Evolutionary conservation across 2,329 filamentous ascomycete species (phyloP).

Genomic region (Cadophora luteo-olivacea): DNA sequence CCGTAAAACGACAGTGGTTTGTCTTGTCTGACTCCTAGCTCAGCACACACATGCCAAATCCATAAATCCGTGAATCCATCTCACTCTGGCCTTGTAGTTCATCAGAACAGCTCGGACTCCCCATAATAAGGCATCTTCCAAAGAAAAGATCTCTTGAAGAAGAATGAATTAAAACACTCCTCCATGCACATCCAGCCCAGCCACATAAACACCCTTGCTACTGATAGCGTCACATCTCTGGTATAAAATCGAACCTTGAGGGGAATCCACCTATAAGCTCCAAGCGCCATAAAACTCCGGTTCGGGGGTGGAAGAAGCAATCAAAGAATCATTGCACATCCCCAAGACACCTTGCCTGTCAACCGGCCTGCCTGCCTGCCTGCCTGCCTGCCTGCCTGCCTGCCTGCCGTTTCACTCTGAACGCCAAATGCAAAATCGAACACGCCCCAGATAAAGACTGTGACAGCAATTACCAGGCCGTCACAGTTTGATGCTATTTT

Average conservation of each 20-base stretch:
- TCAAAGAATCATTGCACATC: neutral
- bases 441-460: neutral
- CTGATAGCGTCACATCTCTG: constrained; percentile 14
- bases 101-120: neutral
- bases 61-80: neutral
- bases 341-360: constrained; percentile 8
- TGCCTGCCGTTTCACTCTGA: constrained; percentile 16
- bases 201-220: constrained; percentile 5
- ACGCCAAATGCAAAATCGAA: constrained; percentile 6
- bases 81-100: neutral
- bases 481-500: neutral
- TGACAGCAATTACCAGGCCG: neutral
- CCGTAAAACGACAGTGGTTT: constrained; percentile 14
- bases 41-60: neutral
- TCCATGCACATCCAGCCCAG: neutral
- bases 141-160: neutral
- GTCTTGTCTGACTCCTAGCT: neutral
- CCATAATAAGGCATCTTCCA: too few species aligned
- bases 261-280: constrained; percentile 15
- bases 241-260: constrained; percentile 1
- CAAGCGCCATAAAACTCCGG: constrained; percentile 15
- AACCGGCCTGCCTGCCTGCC: neutral
- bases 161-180: neutral
- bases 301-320: neutral
- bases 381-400: too few species aligned